Percentiles rank a stretch among this genome's conserved stretches.
Conservation (phyloP, 78 protist species). For the Polysphondylium violaceum region DNA sequence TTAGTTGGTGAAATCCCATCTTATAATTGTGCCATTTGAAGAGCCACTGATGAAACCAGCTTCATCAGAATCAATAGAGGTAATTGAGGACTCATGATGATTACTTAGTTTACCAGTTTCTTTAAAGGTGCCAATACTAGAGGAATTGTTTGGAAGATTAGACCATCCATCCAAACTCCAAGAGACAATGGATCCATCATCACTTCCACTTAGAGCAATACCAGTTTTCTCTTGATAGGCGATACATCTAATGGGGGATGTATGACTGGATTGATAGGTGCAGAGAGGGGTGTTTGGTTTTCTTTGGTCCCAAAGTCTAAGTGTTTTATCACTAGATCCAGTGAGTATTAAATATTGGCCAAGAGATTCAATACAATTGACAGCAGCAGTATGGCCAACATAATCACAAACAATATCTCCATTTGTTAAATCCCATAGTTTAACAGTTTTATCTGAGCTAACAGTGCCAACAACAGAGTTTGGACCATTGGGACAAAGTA, state of each 20-base stretch:
- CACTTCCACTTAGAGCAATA: constrained; percentile 41
- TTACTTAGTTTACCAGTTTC: constrained; percentile 1
- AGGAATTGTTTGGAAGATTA: not conserved
- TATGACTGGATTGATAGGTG: not conserved
- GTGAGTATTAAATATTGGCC: constrained; percentile 57
- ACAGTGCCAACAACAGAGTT: constrained; percentile 23
- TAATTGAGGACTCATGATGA: constrained; percentile 18
- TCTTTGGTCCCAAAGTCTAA: constrained; percentile 84
- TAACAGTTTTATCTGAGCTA: constrained; percentile 31
- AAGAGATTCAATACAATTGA: constrained; percentile 63
- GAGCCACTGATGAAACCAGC: constrained; percentile 46
- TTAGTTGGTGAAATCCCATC: constrained; percentile 43
- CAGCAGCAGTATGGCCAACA: constrained; percentile 51
- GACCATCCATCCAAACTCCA: constrained; percentile 39
- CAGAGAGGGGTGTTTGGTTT: not conserved
- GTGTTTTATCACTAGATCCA: constrained; percentile 69
- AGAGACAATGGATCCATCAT: constrained; percentile 26
- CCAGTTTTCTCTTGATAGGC: constrained; percentile 63
- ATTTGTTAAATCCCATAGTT: constrained; percentile 27
- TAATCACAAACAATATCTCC: constrained; percentile 16
- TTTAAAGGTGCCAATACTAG: constrained; percentile 9
- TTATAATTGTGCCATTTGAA: constrained; percentile 25
- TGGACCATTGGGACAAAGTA: not conserved
- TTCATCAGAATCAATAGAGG: constrained; percentile 61
- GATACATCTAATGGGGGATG: constrained; percentile 10